Evolutionary conservation across 441 rosid species (phyloP).

Genomic region (Francoa sonchifolia): DNA sequence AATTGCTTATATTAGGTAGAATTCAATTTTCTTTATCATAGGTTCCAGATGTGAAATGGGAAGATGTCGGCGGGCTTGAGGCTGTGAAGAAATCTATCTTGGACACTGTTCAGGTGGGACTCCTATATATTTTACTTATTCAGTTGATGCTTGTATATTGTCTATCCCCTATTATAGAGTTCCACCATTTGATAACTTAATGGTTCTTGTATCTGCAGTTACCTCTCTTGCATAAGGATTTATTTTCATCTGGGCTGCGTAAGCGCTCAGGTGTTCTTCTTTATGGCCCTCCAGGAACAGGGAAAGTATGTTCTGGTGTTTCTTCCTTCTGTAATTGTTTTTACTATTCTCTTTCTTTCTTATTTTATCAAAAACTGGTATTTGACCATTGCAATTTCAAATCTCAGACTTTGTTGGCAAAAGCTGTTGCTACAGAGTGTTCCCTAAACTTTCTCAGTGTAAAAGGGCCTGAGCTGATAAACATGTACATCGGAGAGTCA

Average conservation of each 20-base stretch:
- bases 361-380: neutral
- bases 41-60: slow-evolving; percentile 98
- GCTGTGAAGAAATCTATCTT: slow-evolving; percentile 84
- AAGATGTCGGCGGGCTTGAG: slow-evolving; percentile 97
- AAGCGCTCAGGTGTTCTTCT: slow-evolving; percentile 97
- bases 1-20: neutral
- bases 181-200: too few relatives aligned
- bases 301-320: slow-evolving; percentile 48
- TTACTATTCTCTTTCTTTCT: slow-evolving; percentile 7
- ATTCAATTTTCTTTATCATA: slow-evolving; percentile 12
- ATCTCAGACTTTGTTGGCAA: slow-evolving; percentile 76
- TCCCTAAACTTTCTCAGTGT: slow-evolving; percentile 91
- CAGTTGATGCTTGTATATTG: slow-evolving; percentile 1
- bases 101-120: slow-evolving; percentile 80
- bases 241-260: slow-evolving; percentile 89
- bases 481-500: slow-evolving; percentile 98
- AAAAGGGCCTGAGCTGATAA: slow-evolving; percentile 93
- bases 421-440: slow-evolving; percentile 98
- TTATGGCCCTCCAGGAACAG: slow-evolving; percentile 98
- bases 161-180: neutral
- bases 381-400: slow-evolving; percentile 15
- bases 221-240: slow-evolving; percentile 89
- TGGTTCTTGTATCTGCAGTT: slow-evolving; percentile 28
- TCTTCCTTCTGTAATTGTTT: slow-evolving; percentile 8
- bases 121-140: slow-evolving; percentile 10